These are phyloP conservation scores for Phaeoacremonium minimum DNA, from an alignment of 2,329 filamentous ascomycete genomes.

Conservation along the genomic window DNA sequence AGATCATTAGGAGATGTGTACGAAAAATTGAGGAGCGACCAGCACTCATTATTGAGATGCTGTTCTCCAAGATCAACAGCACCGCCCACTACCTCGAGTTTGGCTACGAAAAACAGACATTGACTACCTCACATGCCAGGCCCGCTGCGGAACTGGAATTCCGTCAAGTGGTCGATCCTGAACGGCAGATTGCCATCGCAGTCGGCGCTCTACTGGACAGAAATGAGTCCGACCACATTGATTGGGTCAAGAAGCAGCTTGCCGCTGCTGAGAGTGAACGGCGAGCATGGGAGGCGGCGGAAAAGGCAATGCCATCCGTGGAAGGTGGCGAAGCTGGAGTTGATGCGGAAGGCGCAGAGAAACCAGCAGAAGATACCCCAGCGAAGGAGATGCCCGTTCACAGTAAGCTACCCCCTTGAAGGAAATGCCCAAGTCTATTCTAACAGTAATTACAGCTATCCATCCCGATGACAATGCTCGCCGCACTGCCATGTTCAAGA, in stretches of 20 bases:
- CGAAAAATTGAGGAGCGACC: constrained; percentile 84
- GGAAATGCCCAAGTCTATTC: neutral
- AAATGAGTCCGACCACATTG: constrained; percentile 69
- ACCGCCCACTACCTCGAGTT: constrained; percentile 88
- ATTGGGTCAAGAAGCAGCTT: constrained; percentile 76
- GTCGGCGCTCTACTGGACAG: constrained; percentile 78
- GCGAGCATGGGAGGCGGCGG: constrained; percentile 70
- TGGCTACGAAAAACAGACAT: constrained; percentile 77
- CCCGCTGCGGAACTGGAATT: constrained; percentile 82
- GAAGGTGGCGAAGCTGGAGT: neutral
- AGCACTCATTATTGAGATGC: constrained; percentile 81
- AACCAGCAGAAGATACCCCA: constrained; percentile 17
- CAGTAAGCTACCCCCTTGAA: constrained; percentile 36
- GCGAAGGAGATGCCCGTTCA: constrained; percentile 42
- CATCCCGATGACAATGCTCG: constrained; percentile 62
- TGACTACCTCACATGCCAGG: constrained; percentile 55
- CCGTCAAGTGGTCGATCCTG: constrained; percentile 62
- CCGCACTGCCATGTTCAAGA: constrained; percentile 78
- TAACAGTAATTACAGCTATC: constrained; percentile 38
- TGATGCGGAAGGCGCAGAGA: constrained; percentile 14
- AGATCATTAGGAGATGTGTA: constrained; percentile 75
- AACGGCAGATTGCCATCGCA: constrained; percentile 73
- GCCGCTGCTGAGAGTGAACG: constrained; percentile 66
- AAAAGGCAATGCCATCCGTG: constrained; percentile 46
- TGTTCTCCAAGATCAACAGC: constrained; percentile 86